phyloP scores from a whole-genome alignment of 352 stramenopile genomes.

The Phytophthora nicotianae region DNA sequence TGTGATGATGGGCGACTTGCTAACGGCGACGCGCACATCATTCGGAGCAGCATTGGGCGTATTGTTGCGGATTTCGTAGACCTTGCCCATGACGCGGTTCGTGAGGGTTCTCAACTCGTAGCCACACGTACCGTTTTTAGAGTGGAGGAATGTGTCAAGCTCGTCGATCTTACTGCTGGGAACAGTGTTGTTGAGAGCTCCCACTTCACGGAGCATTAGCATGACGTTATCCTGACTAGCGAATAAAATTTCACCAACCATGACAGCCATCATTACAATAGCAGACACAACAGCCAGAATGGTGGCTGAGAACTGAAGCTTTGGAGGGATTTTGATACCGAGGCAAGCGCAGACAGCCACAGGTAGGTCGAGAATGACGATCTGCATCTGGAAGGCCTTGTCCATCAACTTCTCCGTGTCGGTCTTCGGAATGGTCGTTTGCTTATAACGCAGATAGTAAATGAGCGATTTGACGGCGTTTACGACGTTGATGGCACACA shows the following conservation, averaged over 20 bases:
- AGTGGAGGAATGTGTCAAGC: slow-evolving; percentile 24
- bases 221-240: slow-evolving; percentile 26
- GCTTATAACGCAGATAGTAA: slow-evolving; percentile 35
- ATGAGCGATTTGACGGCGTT: slow-evolving; percentile 35
- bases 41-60: slow-evolving; percentile 18
- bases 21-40: slow-evolving; percentile 31
- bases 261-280: slow-evolving; percentile 40
- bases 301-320: slow-evolving; percentile 23
- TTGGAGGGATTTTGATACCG: slow-evolving; percentile 17
- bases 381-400: slow-evolving; percentile 30
- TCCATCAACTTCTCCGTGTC: slow-evolving; percentile 33
- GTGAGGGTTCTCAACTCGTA: slow-evolving; percentile 37
- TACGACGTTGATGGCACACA: slow-evolving; percentile 25
- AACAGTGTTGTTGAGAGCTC: slow-evolving; percentile 20
- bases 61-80: slow-evolving; percentile 34
- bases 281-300: slow-evolving; percentile 23
- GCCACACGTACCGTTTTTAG: slow-evolving; percentile 34
- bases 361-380: slow-evolving; percentile 31
- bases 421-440: slow-evolving; percentile 15
- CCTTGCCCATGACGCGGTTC: slow-evolving; percentile 38
- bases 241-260: slow-evolving; percentile 30
- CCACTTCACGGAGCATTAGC: slow-evolving; percentile 34
- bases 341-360: slow-evolving; percentile 25
- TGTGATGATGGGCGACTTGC: slow-evolving; percentile 29
- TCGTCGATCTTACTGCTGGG: slow-evolving; percentile 2